These are phyloP conservation scores for Podochytrium sp. DNA, from an alignment of 192 early-diverging fungal species.

Conservation along the genomic window DNA sequence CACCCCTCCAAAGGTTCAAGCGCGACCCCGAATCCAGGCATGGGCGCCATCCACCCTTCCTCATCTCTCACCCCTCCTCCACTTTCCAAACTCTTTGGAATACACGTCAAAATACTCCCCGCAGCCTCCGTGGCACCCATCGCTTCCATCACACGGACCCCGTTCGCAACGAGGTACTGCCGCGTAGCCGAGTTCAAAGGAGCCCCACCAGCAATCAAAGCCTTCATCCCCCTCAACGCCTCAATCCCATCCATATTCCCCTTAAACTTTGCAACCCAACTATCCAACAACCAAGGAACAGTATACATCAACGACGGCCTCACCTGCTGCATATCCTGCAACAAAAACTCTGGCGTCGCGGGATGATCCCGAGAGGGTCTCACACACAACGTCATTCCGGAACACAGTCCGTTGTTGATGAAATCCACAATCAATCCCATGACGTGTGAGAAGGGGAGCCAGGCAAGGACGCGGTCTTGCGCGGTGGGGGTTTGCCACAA, in stretches of 20 bases:
- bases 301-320: neutral
- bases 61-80: neutral
- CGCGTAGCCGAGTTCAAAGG: neutral
- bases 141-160: neutral
- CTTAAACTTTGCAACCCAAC: neutral
- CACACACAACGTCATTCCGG: neutral
- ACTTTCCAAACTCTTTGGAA: neutral
- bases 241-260: neutral
- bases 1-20: neutral
- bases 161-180: neutral
- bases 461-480: neutral
- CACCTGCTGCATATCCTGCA: neutral
- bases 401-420: conserved; percentile 1
- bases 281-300: conserved; percentile 4
- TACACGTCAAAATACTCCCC: neutral
- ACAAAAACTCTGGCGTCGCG: neutral
- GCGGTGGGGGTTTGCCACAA: neutral
- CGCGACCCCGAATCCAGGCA: neutral
- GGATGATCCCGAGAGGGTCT: conserved; percentile 13
- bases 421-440: conserved; percentile 27
- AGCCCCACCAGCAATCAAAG: conserved; percentile 3
- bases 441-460: conserved; percentile 12
- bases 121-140: neutral
- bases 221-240: neutral
- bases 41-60: neutral